Percentiles rank a stretch among this genome's conserved stretches.
These are phyloP conservation scores for Ogataea haglerorum DNA, from an alignment of 805 yeast species.

Conservation along the genomic window DNA sequence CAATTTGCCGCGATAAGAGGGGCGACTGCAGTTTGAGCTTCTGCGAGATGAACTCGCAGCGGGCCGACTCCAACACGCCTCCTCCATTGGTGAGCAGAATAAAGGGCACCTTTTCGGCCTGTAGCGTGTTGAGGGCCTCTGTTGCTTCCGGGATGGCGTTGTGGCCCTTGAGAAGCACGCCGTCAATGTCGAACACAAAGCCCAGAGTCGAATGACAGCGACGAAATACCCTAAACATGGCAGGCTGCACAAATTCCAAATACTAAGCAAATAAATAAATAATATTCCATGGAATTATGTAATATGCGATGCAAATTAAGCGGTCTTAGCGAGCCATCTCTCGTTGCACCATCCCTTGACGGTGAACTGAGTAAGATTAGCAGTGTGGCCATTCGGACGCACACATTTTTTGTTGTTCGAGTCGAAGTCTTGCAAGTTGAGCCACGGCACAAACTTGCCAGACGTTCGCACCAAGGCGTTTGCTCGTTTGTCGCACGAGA, in stretches of 20 bases:
- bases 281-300: neutral
- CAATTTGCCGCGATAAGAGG: slow-evolving; percentile 60
- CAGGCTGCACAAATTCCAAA: too few species aligned
- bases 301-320: slow-evolving; percentile 5
- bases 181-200: slow-evolving; percentile 62
- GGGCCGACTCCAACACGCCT: slow-evolving; percentile 62
- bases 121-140: slow-evolving; percentile 45
- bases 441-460: slow-evolving; percentile 31
- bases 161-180: slow-evolving; percentile 76
- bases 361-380: slow-evolving; percentile 39
- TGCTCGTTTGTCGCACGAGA: slow-evolving; percentile 8
- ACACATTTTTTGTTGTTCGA: slow-evolving; percentile 17
- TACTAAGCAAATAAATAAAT: too few species aligned
- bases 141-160: slow-evolving; percentile 63
- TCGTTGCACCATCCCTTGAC: slow-evolving; percentile 49
- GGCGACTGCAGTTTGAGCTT: slow-evolving; percentile 38
- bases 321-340: slow-evolving; percentile 37
- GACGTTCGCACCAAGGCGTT: slow-evolving; percentile 24
- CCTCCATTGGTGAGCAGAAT: slow-evolving; percentile 91
- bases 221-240: slow-evolving; percentile 6
- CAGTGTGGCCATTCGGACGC: slow-evolving; percentile 28
- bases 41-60: slow-evolving; percentile 51
- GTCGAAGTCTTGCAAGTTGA: slow-evolving; percentile 21
- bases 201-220: slow-evolving; percentile 18
- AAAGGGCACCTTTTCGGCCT: slow-evolving; percentile 61